phyloP scores from a whole-genome alignment of 2,329 filamentous ascomycete species.

The Phaeosphaeria sp. region DNA sequence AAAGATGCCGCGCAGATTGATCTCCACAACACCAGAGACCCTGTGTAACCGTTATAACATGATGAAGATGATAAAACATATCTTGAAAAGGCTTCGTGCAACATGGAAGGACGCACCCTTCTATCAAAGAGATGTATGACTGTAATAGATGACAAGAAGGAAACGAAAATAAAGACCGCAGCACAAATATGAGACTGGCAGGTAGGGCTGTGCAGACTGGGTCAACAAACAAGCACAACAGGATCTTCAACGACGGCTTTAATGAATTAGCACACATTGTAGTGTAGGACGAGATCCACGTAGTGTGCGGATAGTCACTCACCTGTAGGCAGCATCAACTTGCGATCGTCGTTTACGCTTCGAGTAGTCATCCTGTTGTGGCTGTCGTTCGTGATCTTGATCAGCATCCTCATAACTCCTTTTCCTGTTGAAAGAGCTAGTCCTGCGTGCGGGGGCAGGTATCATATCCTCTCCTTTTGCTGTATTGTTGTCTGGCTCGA shows the following conservation, averaged over 20 bases:
- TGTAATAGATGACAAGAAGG: not conserved
- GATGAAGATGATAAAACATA: not conserved
- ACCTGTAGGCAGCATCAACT: slow-evolving; percentile 47
- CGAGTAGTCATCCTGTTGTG: slow-evolving; percentile 45
- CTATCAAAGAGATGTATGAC: not conserved
- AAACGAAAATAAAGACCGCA: not conserved
- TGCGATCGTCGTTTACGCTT: slow-evolving; percentile 46
- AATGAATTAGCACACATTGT: slow-evolving; percentile 7
- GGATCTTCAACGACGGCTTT: slow-evolving; percentile 18
- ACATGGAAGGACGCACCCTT: not conserved
- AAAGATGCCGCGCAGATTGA: not conserved
- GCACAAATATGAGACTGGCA: not conserved
- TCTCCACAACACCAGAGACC: not conserved
- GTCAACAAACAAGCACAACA: not conserved
- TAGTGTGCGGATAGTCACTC: slow-evolving; percentile 8
- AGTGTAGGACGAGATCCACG: not conserved
- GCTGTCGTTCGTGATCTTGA: slow-evolving; percentile 34
- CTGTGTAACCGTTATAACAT: not conserved
- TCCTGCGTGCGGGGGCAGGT: slow-evolving; percentile 33
- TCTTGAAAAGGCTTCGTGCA: not conserved
- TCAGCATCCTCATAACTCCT: slow-evolving; percentile 47
- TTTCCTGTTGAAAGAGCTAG: slow-evolving; percentile 44
- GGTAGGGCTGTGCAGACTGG: not conserved
- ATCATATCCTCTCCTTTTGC: slow-evolving; percentile 17
- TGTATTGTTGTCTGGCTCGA: slow-evolving; percentile 31